Base-by-base conservation (phyloP, 345 rosid species). In the Clausena lansium region DNA sequence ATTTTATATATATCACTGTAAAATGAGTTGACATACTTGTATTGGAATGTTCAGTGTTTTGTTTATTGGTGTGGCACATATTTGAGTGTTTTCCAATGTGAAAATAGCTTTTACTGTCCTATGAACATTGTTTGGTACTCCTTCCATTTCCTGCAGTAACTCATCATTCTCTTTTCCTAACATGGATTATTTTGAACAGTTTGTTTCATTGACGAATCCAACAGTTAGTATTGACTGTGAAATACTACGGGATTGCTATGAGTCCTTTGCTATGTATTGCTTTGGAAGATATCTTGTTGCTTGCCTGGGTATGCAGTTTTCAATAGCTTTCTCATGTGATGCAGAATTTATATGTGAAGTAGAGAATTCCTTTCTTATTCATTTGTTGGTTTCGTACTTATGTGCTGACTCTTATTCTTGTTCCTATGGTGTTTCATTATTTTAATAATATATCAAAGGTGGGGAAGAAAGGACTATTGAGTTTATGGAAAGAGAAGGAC, bases 201-300 rank as follows among this genome's bases (percentile, higher is more conserved):
- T 96, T 84, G 90, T 90, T 45, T 94, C 99, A 3, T 85, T 97
- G 91, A 92, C 91, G 85, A 78, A 93, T 76, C 98, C 99, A 80
- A 85, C 97, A 76, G 87, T 93, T 77, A 92, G 98, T 81, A 95
- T 97, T 84, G 93, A 97, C 81, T 85, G 91, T 77, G 97, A 86
- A 80, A 93, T 91, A 81, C 90, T 97, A 59, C 92, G 99, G 77
- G 99, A 97, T 85, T 88, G 99, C 88, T 97, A 97, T 74, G 99
- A 97, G 81, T 93, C 99, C 72, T 97, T 97, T 82, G 99, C 99
- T 76, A 94, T 97, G 98, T 97, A 97, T 89, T 97, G 99, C 90
- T 97, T 97, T 80, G 99, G 98, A 84, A 91, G 99, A 88, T 94
- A 97, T 85, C 97, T 97, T 69, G 87, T 94, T 77, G 99, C 98